Conservation (phyloP, 345 rosid genomes). For the Corymbia maculata region DNA sequence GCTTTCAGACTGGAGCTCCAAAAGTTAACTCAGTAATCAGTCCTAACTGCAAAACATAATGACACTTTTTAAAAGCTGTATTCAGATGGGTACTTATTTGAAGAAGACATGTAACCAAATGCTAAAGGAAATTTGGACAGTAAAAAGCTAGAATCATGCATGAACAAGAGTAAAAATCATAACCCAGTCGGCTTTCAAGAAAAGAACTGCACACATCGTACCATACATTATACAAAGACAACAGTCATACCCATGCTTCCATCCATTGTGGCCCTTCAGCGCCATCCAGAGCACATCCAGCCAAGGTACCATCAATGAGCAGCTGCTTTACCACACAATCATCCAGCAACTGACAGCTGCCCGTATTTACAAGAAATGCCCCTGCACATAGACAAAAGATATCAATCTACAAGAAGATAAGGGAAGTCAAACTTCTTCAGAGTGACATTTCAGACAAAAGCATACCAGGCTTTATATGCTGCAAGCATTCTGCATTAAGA, state of each 20-base stretch:
- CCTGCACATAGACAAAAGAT: constrained; percentile 26
- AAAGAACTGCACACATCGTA: not conserved
- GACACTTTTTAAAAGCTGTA: not conserved
- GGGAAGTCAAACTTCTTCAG: not conserved
- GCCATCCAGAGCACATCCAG: constrained; percentile 98
- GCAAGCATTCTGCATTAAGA: constrained; percentile 90
- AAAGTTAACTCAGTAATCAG: not conserved
- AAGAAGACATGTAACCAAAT: not conserved
- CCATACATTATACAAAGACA: not conserved
- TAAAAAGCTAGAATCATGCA: not conserved
- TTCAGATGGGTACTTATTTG: not conserved
- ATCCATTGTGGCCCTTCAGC: constrained; percentile 99
- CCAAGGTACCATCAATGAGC: constrained; percentile 88
- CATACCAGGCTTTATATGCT: constrained; percentile 90
- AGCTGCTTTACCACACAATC: constrained; percentile 93
- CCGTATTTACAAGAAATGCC: constrained; percentile 95
- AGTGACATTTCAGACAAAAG: not conserved
- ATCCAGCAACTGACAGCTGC: constrained; percentile 91
- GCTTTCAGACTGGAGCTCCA: not conserved
- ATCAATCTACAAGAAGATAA: not conserved
- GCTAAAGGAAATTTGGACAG: not conserved
- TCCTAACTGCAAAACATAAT: not conserved
- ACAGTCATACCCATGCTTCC: constrained; percentile 97
- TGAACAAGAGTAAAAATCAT: not conserved
- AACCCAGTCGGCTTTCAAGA: not conserved